Conservation (phyloP, 768 basidiomycete genomes). For the Tephrocybe sp. region DNA sequence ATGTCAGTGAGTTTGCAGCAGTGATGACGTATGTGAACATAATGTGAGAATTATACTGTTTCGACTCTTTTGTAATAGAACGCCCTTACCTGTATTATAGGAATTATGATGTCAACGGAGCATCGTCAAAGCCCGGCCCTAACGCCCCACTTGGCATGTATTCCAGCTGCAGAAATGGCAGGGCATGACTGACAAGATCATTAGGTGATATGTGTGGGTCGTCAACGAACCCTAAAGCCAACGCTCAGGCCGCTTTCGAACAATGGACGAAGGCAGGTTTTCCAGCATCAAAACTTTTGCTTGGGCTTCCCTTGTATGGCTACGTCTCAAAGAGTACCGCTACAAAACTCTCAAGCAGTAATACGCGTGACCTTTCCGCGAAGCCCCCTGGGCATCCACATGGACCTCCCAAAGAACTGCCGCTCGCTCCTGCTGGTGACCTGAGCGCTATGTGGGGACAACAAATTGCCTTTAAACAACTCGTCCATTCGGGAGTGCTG, state of each 20-base stretch:
- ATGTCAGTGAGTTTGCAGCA: slow-evolving; percentile 62
- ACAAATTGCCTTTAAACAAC: slow-evolving; percentile 48
- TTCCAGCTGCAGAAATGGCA: not conserved
- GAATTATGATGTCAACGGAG: slow-evolving; percentile 74
- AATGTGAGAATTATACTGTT: slow-evolving; percentile 43
- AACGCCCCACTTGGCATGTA: slow-evolving; percentile 63
- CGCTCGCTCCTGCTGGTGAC: slow-evolving; percentile 30
- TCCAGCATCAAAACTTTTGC: slow-evolving; percentile 62
- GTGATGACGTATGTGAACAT: slow-evolving; percentile 66
- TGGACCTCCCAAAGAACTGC: slow-evolving; percentile 9
- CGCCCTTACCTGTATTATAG: no score
- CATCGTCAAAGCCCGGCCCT: slow-evolving; percentile 63
- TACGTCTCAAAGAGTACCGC: slow-evolving; percentile 51
- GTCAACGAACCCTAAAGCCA: slow-evolving; percentile 58
- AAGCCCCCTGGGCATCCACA: slow-evolving; percentile 32
- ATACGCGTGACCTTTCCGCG: slow-evolving; percentile 10
- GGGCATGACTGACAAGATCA: not conserved
- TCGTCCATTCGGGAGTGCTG: slow-evolving; percentile 42
- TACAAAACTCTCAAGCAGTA: slow-evolving; percentile 29
- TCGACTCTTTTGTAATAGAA: no score
- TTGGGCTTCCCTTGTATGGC: slow-evolving; percentile 70
- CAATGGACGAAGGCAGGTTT: slow-evolving; percentile 69
- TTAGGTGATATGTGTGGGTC: slow-evolving; percentile 56
- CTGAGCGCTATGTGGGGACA: slow-evolving; percentile 48
- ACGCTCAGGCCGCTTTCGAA: slow-evolving; percentile 56